Percentiles rank a stretch among this genome's conserved stretches.
These are phyloP conservation scores for Elymus sibiricus DNA, from an alignment of 176 grass and related monocot species.

Conservation along the genomic window DNA sequence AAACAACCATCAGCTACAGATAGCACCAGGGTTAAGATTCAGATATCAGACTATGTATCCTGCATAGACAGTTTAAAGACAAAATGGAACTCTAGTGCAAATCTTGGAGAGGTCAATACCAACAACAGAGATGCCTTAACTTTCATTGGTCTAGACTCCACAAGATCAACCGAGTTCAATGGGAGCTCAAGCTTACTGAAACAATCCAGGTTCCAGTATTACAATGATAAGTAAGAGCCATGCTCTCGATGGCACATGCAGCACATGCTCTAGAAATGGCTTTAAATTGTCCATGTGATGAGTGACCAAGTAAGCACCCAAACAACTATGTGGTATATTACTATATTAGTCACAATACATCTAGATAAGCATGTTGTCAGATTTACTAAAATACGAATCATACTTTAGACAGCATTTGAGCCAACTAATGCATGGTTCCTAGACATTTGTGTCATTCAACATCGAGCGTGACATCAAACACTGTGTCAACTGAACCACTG, in stretches of 20 bases:
- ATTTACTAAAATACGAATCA: constrained; percentile 10
- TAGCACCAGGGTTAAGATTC: constrained; percentile 28
- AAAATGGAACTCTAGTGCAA: not conserved
- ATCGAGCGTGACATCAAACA: too few species aligned
- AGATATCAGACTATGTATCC: constrained; percentile 21
- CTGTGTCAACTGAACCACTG: too few species aligned
- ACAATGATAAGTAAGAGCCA: not conserved
- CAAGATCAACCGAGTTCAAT: not conserved
- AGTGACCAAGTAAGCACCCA: not conserved
- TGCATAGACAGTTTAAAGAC: constrained; percentile 12
- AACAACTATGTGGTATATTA: not conserved
- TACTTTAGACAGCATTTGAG: not conserved
- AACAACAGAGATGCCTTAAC: not conserved
- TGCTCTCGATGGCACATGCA: constrained; percentile 1
- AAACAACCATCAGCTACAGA: constrained; percentile 21
- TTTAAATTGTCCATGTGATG: not conserved
- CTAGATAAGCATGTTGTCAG: constrained; percentile 11
- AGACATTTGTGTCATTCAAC: too few species aligned
- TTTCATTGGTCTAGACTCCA: not conserved
- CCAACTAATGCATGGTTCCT: too few species aligned
- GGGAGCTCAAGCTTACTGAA: constrained; percentile 10
- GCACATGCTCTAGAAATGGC: not conserved
- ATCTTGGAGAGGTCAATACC: not conserved
- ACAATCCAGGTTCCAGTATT: not conserved
- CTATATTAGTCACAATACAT: constrained; percentile 12